A percentile compares a stretch with the other conserved stretches of the same genome.
phyloP scores from a whole-genome alignment of 2,329 filamentous ascomycete species.

The Fragosphaeria purpurea region DNA sequence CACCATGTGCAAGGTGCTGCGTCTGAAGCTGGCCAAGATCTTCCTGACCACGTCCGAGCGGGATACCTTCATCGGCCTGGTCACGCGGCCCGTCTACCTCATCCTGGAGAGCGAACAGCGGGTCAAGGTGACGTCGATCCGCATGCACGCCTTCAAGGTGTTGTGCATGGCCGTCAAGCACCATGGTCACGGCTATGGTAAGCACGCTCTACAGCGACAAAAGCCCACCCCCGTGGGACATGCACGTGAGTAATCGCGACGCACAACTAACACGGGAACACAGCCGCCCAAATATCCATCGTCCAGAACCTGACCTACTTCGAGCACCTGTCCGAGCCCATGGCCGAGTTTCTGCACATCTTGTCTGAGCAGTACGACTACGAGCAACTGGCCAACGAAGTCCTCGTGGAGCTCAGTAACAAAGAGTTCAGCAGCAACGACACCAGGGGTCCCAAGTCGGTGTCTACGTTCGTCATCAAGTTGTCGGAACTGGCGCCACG shows the following conservation, averaged over 20 bases:
- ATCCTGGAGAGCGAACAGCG: conserved; percentile 89
- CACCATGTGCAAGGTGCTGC: conserved; percentile 91
- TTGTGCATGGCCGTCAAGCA: conserved; percentile 95
- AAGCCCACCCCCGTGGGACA: too few relatives aligned
- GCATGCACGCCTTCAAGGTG: conserved; percentile 97
- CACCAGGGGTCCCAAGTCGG: conserved; percentile 87
- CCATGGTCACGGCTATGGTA: conserved; percentile 82
- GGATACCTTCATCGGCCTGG: conserved; percentile 85
- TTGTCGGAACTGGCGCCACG: conserved; percentile 86
- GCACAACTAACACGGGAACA: too few relatives aligned
- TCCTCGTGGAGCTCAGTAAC: conserved; percentile 86
- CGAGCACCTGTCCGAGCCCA: conserved; percentile 95
- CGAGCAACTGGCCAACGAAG: conserved; percentile 86
- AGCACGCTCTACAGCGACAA: too few relatives aligned
- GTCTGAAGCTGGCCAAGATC: conserved; percentile 81
- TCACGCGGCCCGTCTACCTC: conserved; percentile 88
- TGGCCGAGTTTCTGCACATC: conserved; percentile 97
- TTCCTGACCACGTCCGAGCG: conserved; percentile 94
- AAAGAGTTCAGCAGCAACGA: conserved; percentile 98
- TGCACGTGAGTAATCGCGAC: too few relatives aligned
- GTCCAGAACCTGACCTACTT: conserved; percentile 98
- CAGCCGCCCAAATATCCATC: conserved; percentile 83
- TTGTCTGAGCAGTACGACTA: conserved; percentile 96
- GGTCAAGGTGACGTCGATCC: conserved; percentile 76
- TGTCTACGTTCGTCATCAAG: conserved; percentile 86